Conservation (phyloP, 1,284 basidiomycete genomes). For the Phellopilus nigrolimitatus region DNA sequence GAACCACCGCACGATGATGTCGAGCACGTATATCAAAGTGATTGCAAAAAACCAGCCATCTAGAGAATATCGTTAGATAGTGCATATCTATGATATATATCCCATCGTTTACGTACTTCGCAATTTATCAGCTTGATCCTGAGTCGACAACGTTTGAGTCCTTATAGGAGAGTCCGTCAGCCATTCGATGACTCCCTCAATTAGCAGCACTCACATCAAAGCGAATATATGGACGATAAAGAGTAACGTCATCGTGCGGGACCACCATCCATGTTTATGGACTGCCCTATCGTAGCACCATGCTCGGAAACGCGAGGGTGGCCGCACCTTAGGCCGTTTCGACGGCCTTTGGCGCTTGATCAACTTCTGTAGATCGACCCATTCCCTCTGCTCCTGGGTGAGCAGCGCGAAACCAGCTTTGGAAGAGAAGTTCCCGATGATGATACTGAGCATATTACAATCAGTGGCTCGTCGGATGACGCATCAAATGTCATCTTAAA, state of each 20-base stretch:
- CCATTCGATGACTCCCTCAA: neutral
- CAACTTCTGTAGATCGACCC: slow-evolving; percentile 90
- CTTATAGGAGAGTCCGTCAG: slow-evolving; percentile 36
- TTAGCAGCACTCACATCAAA: slow-evolving; percentile 61
- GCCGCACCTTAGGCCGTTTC: slow-evolving; percentile 66
- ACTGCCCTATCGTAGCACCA: slow-evolving; percentile 95
- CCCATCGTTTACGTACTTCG: slow-evolving; percentile 65
- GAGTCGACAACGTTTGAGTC: slow-evolving; percentile 75
- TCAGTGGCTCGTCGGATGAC: neutral
- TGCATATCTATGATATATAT: no score
- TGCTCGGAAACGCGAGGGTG: slow-evolving; percentile 50
- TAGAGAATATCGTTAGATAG: slow-evolving; percentile 28
- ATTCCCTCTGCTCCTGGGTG: slow-evolving; percentile 89
- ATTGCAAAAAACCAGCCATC: slow-evolving; percentile 78
- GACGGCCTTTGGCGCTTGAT: slow-evolving; percentile 87
- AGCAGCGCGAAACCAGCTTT: slow-evolving; percentile 81
- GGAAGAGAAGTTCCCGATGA: slow-evolving; percentile 90
- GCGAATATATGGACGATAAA: slow-evolving; percentile 84
- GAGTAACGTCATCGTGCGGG: slow-evolving; percentile 74
- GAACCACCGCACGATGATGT: slow-evolving; percentile 73
- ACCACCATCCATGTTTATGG: slow-evolving; percentile 94
- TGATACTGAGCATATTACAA: slow-evolving; percentile 56
- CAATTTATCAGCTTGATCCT: slow-evolving; percentile 51
- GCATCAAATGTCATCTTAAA: neutral
- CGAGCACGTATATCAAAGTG: slow-evolving; percentile 72